Evolutionary conservation across 1,284 basidiomycete species (phyloP), one percentile per base, ranked within the genome.

Genomic region (Cutaneotrichosporon cyanovorans): DNA sequence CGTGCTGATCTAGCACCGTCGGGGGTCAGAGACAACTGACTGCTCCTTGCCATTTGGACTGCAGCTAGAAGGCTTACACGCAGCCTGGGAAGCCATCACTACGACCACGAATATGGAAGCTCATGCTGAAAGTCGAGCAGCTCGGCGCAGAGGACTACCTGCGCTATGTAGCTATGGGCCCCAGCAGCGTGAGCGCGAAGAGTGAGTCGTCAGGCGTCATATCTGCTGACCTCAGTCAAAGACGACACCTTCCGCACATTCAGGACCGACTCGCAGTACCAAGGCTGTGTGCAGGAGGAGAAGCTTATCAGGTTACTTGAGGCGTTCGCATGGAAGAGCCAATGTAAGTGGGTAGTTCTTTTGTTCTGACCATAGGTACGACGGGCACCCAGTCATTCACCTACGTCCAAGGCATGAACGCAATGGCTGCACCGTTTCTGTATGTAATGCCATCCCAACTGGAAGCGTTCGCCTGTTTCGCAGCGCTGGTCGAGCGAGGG

Each of bases 351-450:
- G 38, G 7, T 14, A 48, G 30, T 11, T 3, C 23, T 19, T 55
- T 47, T 34, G 7, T 16, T 57, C 15, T 40, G 22, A 37, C 21
- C 14, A 6, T 23, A 23, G 36, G 22, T 14, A 19, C 42, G 34
- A 39, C 22, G 30, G 28, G 42, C 16, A 34, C 35, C 15, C 25
- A 37, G 25, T 37, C 35, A 25, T 44, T 44, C 35, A 88, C 85
- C 32, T 96, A 96, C 62, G 90, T 96, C 10, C 92, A 95, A 71
- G 92, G 92, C 30, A 96, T 97, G 91, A 98, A 98, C 68, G 93
- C 97, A 32, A 80, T 98, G 25, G 89, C 91, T 15, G 93, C 93
- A 1, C 93, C 93, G 0, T 97, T 97, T 69, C 77, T 98, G 34
- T 97, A 95, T 66, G 88, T 87, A 10, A 85, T 96, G 81, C 88